phyloP scores from a whole-genome alignment of 1,284 basidiomycete genomes.

The Melampsora americana region DNA sequence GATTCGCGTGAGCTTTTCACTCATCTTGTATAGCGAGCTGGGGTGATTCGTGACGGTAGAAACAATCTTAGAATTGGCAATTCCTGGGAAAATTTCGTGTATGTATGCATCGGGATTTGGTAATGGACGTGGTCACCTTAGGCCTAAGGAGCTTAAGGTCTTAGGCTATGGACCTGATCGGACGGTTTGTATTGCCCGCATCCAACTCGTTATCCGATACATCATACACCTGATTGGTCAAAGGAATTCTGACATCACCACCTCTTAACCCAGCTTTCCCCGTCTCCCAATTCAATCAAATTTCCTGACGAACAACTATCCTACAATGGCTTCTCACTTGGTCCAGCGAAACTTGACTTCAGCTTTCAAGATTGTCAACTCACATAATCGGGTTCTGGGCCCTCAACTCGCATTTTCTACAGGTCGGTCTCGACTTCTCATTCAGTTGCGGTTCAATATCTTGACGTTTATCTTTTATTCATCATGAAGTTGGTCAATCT shows the following conservation, averaged over 20 bases:
- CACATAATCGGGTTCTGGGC: background rate
- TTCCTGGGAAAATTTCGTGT: too few relatives aligned
- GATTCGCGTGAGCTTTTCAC: slow-evolving; percentile 91
- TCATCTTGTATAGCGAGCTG: slow-evolving; percentile 57
- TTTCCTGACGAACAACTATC: background rate
- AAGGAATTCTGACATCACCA: background rate
- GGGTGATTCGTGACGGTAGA: background rate
- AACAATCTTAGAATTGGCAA: too few relatives aligned
- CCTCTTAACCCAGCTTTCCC: background rate
- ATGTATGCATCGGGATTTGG: too few relatives aligned
- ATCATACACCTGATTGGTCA: background rate
- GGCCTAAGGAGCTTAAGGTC: too few relatives aligned
- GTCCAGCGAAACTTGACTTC: background rate
- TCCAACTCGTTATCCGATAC: too few relatives aligned
- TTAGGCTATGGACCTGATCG: too few relatives aligned
- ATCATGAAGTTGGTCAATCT: background rate
- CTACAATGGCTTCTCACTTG: background rate
- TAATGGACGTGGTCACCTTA: too few relatives aligned
- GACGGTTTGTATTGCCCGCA: too few relatives aligned
- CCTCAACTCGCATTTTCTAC: slow-evolving; percentile 7
- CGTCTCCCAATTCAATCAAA: background rate
- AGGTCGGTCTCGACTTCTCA: background rate
- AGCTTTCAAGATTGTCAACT: background rate
- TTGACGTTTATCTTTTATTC: background rate
- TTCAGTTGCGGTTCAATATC: background rate